Conservation (phyloP, 768 basidiomycete species). For the Naematelia aurantialba region DNA sequence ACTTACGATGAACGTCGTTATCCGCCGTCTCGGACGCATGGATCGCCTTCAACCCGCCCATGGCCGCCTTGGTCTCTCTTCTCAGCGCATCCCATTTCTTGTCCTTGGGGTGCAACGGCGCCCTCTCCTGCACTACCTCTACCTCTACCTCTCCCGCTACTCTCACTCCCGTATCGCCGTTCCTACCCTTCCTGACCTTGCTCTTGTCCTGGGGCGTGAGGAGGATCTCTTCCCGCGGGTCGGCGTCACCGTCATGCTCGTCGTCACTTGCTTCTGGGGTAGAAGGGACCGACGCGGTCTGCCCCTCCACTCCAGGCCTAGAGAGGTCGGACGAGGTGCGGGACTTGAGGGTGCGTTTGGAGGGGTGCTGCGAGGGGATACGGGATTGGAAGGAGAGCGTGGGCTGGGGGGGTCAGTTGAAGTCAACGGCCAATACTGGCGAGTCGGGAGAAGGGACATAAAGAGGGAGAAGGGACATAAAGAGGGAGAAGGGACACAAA, state of each 20-base stretch:
- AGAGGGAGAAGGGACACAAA: neutral
- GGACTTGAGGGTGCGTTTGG: neutral
- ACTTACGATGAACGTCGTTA: slow-evolving; percentile 44
- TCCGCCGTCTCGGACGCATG: slow-evolving; percentile 51
- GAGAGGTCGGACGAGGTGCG: neutral
- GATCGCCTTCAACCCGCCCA: slow-evolving; percentile 63
- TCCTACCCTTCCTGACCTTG: neutral
- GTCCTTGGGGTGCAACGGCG: slow-evolving; percentile 53
- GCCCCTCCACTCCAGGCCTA: neutral
- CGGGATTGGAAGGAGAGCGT: neutral
- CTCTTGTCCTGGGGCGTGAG: neutral
- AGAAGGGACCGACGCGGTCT: neutral
- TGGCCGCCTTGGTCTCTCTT: slow-evolving; percentile 56
- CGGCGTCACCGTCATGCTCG: neutral
- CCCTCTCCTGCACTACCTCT: neutral
- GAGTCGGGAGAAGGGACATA: no score
- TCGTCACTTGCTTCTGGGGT: neutral
- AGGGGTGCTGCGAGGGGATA: neutral
- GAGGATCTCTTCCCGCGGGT: neutral
- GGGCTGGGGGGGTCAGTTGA: no score
- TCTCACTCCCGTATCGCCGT: no score
- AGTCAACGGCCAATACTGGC: no score
- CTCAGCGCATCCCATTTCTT: slow-evolving; percentile 58
- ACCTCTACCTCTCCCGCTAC: neutral
- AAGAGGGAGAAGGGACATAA: no score